Percentiles rank a stretch among this genome's conserved stretches.
Evolutionary conservation across 129 eudicot genomes (phyloP).

Genomic region (Escallonia herrerae): DNA sequence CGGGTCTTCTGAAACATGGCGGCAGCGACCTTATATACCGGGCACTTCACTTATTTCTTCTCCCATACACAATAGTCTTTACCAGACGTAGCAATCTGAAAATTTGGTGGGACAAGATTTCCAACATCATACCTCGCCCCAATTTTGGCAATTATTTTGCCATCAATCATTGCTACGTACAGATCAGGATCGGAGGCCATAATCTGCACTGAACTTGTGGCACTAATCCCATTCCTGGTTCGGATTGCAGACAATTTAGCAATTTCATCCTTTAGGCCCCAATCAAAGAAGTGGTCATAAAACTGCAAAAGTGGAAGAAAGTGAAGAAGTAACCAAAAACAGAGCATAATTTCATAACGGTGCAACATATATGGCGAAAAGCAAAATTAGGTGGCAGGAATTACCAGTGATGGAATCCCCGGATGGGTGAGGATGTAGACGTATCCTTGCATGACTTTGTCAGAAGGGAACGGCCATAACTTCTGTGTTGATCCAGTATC

Average conservation of each 20-base stretch:
- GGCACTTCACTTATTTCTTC: conserved; percentile 5
- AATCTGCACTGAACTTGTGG: conserved; percentile 51
- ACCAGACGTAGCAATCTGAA: conserved; percentile 51
- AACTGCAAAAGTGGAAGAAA: conserved; percentile 30
- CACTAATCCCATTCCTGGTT: conserved; percentile 35
- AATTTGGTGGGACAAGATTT: conserved; percentile 44
- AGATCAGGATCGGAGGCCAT: conserved; percentile 63
- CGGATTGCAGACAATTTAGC: conserved; percentile 29
- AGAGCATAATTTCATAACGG: neutral
- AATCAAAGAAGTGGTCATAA: conserved; percentile 66
- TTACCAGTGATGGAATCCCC: conserved; percentile 54
- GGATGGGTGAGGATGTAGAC: conserved; percentile 82
- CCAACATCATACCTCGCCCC: conserved; percentile 54
- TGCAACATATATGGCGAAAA: neutral
- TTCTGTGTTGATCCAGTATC: conserved; percentile 63
- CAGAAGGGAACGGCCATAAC: conserved; percentile 58
- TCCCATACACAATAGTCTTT: conserved; percentile 53
- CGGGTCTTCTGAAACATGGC: too few relatives aligned
- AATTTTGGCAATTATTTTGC: conserved; percentile 41
- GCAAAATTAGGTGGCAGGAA: neutral
- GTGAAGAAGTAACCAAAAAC: neutral
- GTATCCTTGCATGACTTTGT: conserved; percentile 78
- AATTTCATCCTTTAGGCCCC: conserved; percentile 58
- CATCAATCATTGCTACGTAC: conserved; percentile 60
- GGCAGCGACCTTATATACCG: too few relatives aligned